Evolutionary conservation across 2,329 filamentous ascomycete species (phyloP), one percentile per base, ranked within the genome.

Genomic region (Thyridium curvatum): DNA sequence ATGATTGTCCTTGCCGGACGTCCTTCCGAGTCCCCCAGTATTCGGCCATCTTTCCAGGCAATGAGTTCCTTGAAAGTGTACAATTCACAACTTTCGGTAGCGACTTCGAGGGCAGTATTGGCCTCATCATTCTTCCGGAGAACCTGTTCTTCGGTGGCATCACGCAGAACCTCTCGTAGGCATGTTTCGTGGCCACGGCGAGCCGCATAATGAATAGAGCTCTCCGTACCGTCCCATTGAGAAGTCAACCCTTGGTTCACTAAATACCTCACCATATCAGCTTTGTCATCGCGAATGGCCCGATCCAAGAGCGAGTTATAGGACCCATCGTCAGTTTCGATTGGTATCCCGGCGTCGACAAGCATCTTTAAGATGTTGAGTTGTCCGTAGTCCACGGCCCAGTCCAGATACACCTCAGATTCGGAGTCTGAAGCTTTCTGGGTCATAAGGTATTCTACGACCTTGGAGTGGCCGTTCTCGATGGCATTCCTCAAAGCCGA

Each of bases 191-290:
- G 12, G 10, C 36, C 36, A 12, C 26, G 18, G 3, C 40, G 32
- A 8, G 35, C 28, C 4, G 40, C 40, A 15, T 35, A 41, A 5
- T 41, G 40, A 28, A 41, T 41, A 17, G 40, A 38, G 14, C 35
- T 41, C 32, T 41, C 40, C 17, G 14, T 28, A 13, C 30, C 40
- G n/a, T 41, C 40, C 35, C 35, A 41, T 18, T 35, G 15, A 1
- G 40, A 18, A 13, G 17, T 18, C 13, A 41, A 14, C 16, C 40
- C 40, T 4, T 35, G 10, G 15, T 13, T 28, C 8, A 41, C 30
- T 8, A 41, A 16, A 17, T 38, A 41, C 3, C 26, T 30, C 4
- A 38, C 29, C 8, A 38, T 18, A 31, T 41, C 40, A 12, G 29
- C 17, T 17, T 38, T 4, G 5, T 35, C 12, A 3, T 29, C 32